phyloP scores from a whole-genome alignment of 306 rosid genomes.

The Glycine soja region DNA sequence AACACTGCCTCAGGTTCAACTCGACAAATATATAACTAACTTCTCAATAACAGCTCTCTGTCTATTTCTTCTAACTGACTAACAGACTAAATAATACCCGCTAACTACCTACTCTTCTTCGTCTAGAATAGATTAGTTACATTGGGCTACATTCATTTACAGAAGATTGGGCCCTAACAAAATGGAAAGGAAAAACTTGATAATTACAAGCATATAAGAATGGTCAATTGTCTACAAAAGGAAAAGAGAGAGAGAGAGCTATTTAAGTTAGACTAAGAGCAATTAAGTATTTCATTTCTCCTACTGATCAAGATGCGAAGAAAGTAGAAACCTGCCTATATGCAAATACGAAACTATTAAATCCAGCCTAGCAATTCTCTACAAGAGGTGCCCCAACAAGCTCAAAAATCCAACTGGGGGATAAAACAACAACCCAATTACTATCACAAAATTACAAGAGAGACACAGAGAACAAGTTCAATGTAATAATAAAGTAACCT shows the following conservation, averaged over 20 bases:
- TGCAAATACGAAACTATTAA: conserved; percentile 89
- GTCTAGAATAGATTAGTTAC: not conserved
- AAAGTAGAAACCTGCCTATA: conserved; percentile 80
- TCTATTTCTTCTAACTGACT: not conserved
- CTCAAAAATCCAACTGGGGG: conserved; percentile 81
- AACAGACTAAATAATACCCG: not conserved
- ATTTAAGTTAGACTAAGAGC: conserved; percentile 20
- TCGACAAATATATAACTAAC: not conserved
- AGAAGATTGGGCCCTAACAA: not conserved
- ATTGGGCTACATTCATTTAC: not conserved
- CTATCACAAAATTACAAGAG: not conserved
- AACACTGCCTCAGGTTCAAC: not conserved
- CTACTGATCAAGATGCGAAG: not conserved
- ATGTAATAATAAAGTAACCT: not conserved
- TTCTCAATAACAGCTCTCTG: not conserved
- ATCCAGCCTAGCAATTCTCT: conserved; percentile 88
- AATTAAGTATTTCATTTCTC: conserved; percentile 6
- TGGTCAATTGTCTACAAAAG: not conserved
- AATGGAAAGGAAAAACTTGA: conserved; percentile 16
- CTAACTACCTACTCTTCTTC: not conserved
- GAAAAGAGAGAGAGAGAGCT: too few relatives aligned
- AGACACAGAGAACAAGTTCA: conserved; percentile 10
- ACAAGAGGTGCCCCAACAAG: conserved; percentile 86
- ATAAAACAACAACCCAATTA: not conserved
- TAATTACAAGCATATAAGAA: conserved; percentile 25